Conservation (phyloP, 2,329 filamentous ascomycete species). For the Xylaria hypoxylon region DNA sequence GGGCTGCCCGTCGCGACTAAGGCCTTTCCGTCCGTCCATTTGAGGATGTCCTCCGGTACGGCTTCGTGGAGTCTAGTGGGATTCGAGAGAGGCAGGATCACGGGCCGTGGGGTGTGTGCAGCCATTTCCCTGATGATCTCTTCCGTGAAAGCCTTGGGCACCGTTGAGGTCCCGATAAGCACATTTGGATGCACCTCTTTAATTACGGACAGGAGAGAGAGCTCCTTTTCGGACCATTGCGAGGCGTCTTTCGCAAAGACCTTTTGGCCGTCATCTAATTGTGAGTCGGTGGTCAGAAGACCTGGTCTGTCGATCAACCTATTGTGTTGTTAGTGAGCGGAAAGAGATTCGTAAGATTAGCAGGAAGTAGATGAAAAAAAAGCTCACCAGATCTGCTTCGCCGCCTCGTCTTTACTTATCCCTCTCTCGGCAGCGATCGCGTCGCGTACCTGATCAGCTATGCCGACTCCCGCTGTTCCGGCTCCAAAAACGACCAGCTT, state of each 20-base stretch:
- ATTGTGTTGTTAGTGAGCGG: slow-evolving; percentile 12
- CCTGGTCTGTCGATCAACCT: slow-evolving; percentile 87
- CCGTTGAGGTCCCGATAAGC: slow-evolving; percentile 85
- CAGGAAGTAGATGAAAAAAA: no score
- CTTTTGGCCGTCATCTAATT: slow-evolving; percentile 74
- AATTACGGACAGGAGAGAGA: slow-evolving; percentile 74
- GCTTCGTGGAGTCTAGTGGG: slow-evolving; percentile 88
- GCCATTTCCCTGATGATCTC: slow-evolving; percentile 81
- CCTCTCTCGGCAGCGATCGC: slow-evolving; percentile 77
- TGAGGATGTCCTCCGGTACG: slow-evolving; percentile 77
- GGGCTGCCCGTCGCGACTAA: slow-evolving; percentile 87
- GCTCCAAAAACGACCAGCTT: slow-evolving; percentile 82
- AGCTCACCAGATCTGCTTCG: slow-evolving; percentile 79
- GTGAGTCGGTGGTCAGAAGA: slow-evolving; percentile 72
- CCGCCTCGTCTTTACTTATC: slow-evolving; percentile 78
- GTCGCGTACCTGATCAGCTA: slow-evolving; percentile 85
- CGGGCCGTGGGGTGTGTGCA: slow-evolving; percentile 76
- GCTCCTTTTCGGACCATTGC: slow-evolving; percentile 71
- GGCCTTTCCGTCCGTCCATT: slow-evolving; percentile 82
- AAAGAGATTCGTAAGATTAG: neutral
- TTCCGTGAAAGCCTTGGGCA: slow-evolving; percentile 79
- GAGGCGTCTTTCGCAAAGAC: slow-evolving; percentile 72
- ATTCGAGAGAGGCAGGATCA: slow-evolving; percentile 85
- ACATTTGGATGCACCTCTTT: slow-evolving; percentile 81
- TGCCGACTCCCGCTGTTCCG: slow-evolving; percentile 84